A percentile compares a stretch with the other conserved stretches of the same genome.
These are phyloP conservation scores for Camelina laxa DNA, from an alignment of 345 rosid species.

Conservation along the genomic window DNA sequence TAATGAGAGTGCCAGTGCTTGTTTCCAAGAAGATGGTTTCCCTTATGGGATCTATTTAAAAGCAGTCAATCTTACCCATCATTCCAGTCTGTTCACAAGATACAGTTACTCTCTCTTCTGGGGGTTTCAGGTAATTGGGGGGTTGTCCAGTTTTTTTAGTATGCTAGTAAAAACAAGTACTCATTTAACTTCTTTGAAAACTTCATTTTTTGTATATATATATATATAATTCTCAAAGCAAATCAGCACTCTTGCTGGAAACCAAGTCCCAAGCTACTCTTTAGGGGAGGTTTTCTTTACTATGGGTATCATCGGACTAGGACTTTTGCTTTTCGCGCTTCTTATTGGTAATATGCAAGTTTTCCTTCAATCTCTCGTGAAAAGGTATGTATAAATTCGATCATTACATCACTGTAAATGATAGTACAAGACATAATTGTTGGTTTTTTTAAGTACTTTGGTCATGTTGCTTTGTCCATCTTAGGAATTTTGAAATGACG, in stretches of 20 bases:
- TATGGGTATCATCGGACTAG: constrained; percentile 75
- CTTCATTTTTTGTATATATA: too few species aligned
- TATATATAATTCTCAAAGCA: too few species aligned
- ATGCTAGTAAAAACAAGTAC: neutral
- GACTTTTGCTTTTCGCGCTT: constrained; percentile 88
- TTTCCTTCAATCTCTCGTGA: constrained; percentile 81
- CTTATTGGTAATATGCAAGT: constrained; percentile 96
- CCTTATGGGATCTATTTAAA: constrained; percentile 60
- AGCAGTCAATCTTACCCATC: constrained; percentile 62
- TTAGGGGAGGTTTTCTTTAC: constrained; percentile 83
- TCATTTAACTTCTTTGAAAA: too few species aligned
- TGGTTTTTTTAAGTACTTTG: constrained; percentile 13
- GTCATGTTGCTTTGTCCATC: neutral
- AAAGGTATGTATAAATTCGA: constrained; percentile 57
- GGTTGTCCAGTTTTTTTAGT: neutral
- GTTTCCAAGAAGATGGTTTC: constrained; percentile 56
- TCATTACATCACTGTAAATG: constrained; percentile 1
- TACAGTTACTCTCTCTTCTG: constrained; percentile 78
- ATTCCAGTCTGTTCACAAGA: constrained; percentile 51
- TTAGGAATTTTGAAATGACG: constrained; percentile 82
- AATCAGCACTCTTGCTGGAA: constrained; percentile 97
- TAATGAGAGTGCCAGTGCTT: constrained; percentile 49
- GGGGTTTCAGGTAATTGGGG: constrained; percentile 85
- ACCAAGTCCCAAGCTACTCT: constrained; percentile 74
- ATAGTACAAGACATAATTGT: constrained; percentile 2